phyloP scores from a whole-genome alignment of 768 basidiomycete genomes.

The Russula ochroleuca region DNA sequence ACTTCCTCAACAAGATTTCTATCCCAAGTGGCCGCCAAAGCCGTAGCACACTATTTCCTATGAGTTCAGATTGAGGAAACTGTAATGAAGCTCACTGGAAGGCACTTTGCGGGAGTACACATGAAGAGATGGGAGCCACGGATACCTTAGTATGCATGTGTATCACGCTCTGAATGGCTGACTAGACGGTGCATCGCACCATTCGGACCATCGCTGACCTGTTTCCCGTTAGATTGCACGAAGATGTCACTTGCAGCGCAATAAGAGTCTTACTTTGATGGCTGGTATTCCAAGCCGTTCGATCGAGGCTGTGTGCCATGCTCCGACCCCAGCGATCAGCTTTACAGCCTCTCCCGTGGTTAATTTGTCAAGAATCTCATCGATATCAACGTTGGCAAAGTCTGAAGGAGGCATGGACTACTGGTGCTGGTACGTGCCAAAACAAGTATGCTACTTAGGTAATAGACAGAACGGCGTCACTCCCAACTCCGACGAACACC shows the following conservation, averaged over 20 bases:
- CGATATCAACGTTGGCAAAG: slow-evolving; percentile 60
- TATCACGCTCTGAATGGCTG: slow-evolving; percentile 1
- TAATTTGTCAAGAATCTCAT: slow-evolving; percentile 57
- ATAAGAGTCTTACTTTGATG: slow-evolving; percentile 48
- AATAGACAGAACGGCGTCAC: background rate
- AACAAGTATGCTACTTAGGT: background rate
- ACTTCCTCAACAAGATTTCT: slow-evolving; percentile 56
- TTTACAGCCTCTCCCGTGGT: slow-evolving; percentile 71
- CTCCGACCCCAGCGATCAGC: slow-evolving; percentile 68
- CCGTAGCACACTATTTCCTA: slow-evolving; percentile 53
- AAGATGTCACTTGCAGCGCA: background rate
- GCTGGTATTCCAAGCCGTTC: slow-evolving; percentile 66
- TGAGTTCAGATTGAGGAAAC: background rate
- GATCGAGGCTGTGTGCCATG: slow-evolving; percentile 69
- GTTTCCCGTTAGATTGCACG: background rate
- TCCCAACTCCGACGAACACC: background rate
- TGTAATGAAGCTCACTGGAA: slow-evolving; percentile 46
- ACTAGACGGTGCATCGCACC: slow-evolving; percentile 39
- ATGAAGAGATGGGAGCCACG: slow-evolving; percentile 77
- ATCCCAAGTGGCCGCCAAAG: slow-evolving; percentile 66
- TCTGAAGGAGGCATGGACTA: slow-evolving; percentile 40
- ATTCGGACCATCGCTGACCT: slow-evolving; percentile 81
- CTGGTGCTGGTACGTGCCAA: background rate
- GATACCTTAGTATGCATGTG: slow-evolving; percentile 36
- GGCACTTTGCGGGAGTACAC: slow-evolving; percentile 74